Evolutionary conservation across 371 early-diverging fungal genomes (phyloP).

Genomic region (Mortierella sp.): DNA sequence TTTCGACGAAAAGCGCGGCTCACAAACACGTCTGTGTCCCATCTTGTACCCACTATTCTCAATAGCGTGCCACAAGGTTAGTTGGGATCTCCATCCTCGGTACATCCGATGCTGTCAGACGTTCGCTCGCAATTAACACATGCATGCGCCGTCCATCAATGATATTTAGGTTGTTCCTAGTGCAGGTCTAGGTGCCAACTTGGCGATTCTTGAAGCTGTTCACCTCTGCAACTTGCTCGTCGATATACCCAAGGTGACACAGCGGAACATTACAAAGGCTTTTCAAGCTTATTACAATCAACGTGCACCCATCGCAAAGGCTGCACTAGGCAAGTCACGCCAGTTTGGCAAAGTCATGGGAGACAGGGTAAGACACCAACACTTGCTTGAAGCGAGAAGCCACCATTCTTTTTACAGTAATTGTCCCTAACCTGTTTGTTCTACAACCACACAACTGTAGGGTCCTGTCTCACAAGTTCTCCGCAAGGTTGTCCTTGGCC

Average conservation of each 20-base stretch:
- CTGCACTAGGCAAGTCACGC: constrained; percentile 29
- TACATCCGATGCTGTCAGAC: no score
- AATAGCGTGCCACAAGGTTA: no score
- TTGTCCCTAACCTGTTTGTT: neutral
- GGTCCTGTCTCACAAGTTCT: constrained; percentile 24
- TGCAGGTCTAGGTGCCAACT: constrained; percentile 43
- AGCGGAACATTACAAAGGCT: constrained; percentile 27
- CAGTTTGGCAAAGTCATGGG: constrained; percentile 53
- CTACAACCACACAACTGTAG: neutral
- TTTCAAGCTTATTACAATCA: constrained; percentile 24
- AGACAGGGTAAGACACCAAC: constrained; percentile 18
- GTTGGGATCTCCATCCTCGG: no score
- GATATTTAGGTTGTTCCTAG: constrained; percentile 35
- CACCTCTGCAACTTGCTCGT: constrained; percentile 36
- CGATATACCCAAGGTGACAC: constrained; percentile 19
- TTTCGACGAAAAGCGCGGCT: no score
- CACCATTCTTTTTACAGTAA: no score
- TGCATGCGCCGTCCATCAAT: neutral
- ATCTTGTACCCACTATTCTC: no score
- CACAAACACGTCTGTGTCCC: no score
- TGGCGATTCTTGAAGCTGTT: constrained; percentile 39
- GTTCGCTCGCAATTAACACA: neutral
- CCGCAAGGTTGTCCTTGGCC: constrained; percentile 35
- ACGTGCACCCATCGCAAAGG: constrained; percentile 28
- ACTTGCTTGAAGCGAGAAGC: no score